Evolutionary conservation across 225 moss, liverwort and hornwort species (phyloP), one percentile per base, ranked within the genome.

Genomic region (Bryoerythrophyllum caledonicum): DNA sequence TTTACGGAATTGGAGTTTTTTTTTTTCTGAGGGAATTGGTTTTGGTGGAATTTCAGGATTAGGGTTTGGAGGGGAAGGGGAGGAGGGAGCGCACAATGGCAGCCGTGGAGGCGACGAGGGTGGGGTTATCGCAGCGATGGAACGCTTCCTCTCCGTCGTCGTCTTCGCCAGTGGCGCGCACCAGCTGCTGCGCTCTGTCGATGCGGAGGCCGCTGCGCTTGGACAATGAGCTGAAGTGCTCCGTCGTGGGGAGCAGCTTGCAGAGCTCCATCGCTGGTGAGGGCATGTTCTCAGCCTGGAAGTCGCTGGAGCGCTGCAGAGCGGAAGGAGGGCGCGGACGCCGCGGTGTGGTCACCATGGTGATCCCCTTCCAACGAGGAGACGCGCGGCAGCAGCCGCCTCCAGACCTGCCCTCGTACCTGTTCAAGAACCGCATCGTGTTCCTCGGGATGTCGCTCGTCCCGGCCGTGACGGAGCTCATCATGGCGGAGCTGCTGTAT

Each of bases 381-480:
- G 99, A 99, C 63, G 99, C 99, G 27, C 87, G 95, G 14, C 99
- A 99, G 78, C 99, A 95, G 73, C 99, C 99, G 35, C 95, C 99
- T 35, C 99, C 99, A 8, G 99, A 99, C 63, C 64, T 99, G 68
- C 95, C 95, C 14, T 99, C 99, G 2, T 99, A 99, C 68, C 74
- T 99, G 3, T 99, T 99, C 84, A 99, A 99, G 41, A 99, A 99
- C 63, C 91, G 99, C 28, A 99, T 99, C 55, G 95, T 99, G 34
- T 99, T 99, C 65, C 67, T 99, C n/a, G 99, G 95, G 69, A 99
- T 99, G 99, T 99, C 99, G 32, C 86, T 99, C 35, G 99, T 99
- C 63, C 99, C 99, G 11, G 91, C 99, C 60, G 99, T 99, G 28
- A 99, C 99, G 23, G 99, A 99, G 68, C 86, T 99, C 55, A 92